Percentiles rank a stretch among this genome's conserved stretches.
phyloP scores from a whole-genome alignment of 148 eudicot species.

The Chenopodium album region DNA sequence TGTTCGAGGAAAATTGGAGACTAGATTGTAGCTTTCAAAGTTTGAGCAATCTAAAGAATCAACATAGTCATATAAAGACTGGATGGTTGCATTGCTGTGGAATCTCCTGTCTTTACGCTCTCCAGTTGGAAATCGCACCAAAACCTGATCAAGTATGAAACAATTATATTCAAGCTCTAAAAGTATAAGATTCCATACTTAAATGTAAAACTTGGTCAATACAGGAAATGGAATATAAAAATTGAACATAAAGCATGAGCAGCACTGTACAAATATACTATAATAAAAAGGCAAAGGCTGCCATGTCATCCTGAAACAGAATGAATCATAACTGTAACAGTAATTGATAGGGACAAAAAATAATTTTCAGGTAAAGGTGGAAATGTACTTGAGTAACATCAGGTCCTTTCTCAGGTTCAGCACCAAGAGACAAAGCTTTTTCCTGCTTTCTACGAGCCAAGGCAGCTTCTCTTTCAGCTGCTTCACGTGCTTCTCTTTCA shows the following conservation, averaged over 20 bases:
- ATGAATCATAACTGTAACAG: neutral
- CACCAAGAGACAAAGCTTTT: slow-evolving; percentile 74
- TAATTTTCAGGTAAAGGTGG: neutral
- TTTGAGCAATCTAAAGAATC: slow-evolving; percentile 86
- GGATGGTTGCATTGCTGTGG: slow-evolving; percentile 59
- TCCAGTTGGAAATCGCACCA: slow-evolving; percentile 88
- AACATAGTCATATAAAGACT: slow-evolving; percentile 82
- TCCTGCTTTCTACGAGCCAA: slow-evolving; percentile 73
- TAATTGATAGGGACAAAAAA: neutral
- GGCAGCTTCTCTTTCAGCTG: slow-evolving; percentile 91
- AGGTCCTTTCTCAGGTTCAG: slow-evolving; percentile 94
- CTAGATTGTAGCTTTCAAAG: slow-evolving; percentile 67
- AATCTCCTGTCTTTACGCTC: slow-evolving; percentile 88
- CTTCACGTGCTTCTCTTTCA: slow-evolving; percentile 86
- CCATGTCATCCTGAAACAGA: neutral
- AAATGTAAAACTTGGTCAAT: neutral
- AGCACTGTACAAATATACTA: neutral
- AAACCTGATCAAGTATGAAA: slow-evolving; percentile 46
- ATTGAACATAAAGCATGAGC: neutral
- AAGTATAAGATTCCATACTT: neutral
- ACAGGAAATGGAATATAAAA: too few relatives aligned
- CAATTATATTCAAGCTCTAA: neutral
- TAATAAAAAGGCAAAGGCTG: neutral
- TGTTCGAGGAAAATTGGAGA: slow-evolving; percentile 88
- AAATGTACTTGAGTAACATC: slow-evolving; percentile 81